Base-by-base conservation (phyloP, 2,329 filamentous ascomycete genomes). In the Dactylonectria estremocensis region DNA sequence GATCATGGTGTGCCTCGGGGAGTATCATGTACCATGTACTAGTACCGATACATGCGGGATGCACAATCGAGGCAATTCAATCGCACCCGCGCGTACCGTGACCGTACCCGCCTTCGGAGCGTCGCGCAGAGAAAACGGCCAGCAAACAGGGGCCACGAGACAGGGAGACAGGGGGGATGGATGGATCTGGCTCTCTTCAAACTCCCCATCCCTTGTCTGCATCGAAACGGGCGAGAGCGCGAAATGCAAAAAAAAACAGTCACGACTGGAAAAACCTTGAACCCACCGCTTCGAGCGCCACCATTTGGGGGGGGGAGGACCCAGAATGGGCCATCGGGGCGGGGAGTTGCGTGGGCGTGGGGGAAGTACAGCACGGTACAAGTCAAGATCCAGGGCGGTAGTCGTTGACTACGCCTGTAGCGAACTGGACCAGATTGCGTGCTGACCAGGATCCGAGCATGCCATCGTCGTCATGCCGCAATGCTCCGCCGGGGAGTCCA, bases 361-460 rank as follows among this genome's bases (percentile, higher is more conserved):
- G 58, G 70, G 67, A 69, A 28, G 24, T 28, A 28, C 24, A 28
- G 24, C 64, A 35, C 60, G 55, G 61, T 35, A 43, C 57, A 52
- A 37, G 40, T 28, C 56, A 50, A 18, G 31, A 49, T 28, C 40
- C 48, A 35, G 20, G 60, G 35, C 49, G 48, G 46, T 33, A 40
- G 33, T 28, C 35, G n/a, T n/a, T 46, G 43, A 53, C 31, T 35
- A 35, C 46, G 11, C n/a, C 24, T 33, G 5, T 14, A n/a, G 13
- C 40, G 16, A 14, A 43, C 52, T 53, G 20, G 46, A 28, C 50
- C 52, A 66, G 54, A 73, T 76, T 76, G 74, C 74, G 74, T 76
- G 74, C 74, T 76, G 74, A 70, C 74, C 61, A 71, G 74, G 74
- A 75, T 76, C 45, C 65, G 60, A 76, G 72, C 72, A 76, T 76